phyloP scores from a whole-genome alignment of 2,329 filamentous ascomycete species.

The Claviceps pazoutovae region DNA sequence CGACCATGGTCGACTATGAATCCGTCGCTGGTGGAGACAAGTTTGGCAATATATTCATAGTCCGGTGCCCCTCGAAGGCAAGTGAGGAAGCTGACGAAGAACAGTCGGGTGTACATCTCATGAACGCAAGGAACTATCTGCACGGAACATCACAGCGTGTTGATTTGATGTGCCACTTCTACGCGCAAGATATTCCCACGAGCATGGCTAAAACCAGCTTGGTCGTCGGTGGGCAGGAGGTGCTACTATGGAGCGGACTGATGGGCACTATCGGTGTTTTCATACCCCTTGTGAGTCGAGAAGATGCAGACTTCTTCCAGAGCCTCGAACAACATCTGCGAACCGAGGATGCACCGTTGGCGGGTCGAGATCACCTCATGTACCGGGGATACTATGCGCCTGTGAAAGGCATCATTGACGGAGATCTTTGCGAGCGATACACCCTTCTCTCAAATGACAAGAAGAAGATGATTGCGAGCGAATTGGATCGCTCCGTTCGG shows the following conservation, averaged over 20 bases:
- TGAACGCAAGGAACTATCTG: constrained; percentile 79
- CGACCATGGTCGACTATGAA: constrained; percentile 94
- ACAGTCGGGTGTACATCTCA: constrained; percentile 76
- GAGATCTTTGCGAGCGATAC: constrained; percentile 89
- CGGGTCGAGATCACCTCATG: constrained; percentile 87
- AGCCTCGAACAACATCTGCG: constrained; percentile 80
- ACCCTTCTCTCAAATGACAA: constrained; percentile 71
- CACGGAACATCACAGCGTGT: constrained; percentile 78
- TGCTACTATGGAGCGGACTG: constrained; percentile 84
- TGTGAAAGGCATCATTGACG: constrained; percentile 92
- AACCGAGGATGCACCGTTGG: constrained; percentile 72
- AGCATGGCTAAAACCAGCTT: constrained; percentile 80
- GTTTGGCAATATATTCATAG: constrained; percentile 90
- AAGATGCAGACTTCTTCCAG: constrained; percentile 97
- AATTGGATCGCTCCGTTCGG: constrained; percentile 77
- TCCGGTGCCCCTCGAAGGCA: constrained; percentile 73
- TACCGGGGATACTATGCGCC: constrained; percentile 94
- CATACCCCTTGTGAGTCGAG: constrained; percentile 79
- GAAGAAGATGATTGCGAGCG: constrained; percentile 88
- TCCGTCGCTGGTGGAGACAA: constrained; percentile 91
- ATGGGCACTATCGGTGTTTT: constrained; percentile 91
- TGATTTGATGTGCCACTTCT: constrained; percentile 77
- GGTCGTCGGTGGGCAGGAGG: constrained; percentile 80
- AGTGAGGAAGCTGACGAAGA: constrained; percentile 88
- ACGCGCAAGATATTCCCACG: constrained; percentile 81